These are phyloP conservation scores for Calonectria multiphialidica DNA, from an alignment of 2,329 filamentous ascomycete genomes.

Conservation along the genomic window DNA sequence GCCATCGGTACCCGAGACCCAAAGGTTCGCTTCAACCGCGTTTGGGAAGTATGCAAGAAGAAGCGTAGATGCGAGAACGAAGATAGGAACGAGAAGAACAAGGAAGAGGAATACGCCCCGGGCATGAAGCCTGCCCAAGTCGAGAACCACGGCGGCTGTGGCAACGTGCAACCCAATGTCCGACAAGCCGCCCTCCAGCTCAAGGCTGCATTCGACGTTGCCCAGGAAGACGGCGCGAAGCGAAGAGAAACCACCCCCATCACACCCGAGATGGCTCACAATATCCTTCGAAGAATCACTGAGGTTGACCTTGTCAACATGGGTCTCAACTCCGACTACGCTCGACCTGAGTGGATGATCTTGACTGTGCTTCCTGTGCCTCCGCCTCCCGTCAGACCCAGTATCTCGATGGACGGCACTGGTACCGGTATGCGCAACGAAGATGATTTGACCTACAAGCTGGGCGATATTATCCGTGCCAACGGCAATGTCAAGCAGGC, in stretches of 20 bases:
- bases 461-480: slow-evolving; percentile 97
- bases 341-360: slow-evolving; percentile 98
- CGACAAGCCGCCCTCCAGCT: slow-evolving; percentile 89
- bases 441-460: slow-evolving; percentile 99
- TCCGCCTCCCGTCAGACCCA: slow-evolving; percentile 93
- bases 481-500: slow-evolving; percentile 95
- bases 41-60: slow-evolving; percentile 93
- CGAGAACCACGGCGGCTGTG: slow-evolving; percentile 87
- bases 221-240: slow-evolving; percentile 75
- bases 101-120: slow-evolving; percentile 76
- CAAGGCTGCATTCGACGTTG: slow-evolving; percentile 77
- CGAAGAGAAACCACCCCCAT: slow-evolving; percentile 85
- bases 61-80: slow-evolving; percentile 89
- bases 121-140: slow-evolving; percentile 64
- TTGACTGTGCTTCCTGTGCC: slow-evolving; percentile 95
- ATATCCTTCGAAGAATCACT: slow-evolving; percentile 87
- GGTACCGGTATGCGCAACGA: slow-evolving; percentile 94
- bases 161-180: slow-evolving; percentile 89
- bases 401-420: slow-evolving; percentile 96
- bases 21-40: slow-evolving; percentile 91
- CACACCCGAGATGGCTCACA: slow-evolving; percentile 85
- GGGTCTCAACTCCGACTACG: slow-evolving; percentile 94
- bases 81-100: slow-evolving; percentile 74
- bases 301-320: slow-evolving; percentile 87
- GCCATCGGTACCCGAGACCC: slow-evolving; percentile 90